A percentile compares a stretch with the other conserved stretches of the same genome.
These are phyloP conservation scores for Wickerhamiella domercqiae DNA, from an alignment of 805 yeast species.

Conservation along the genomic window DNA sequence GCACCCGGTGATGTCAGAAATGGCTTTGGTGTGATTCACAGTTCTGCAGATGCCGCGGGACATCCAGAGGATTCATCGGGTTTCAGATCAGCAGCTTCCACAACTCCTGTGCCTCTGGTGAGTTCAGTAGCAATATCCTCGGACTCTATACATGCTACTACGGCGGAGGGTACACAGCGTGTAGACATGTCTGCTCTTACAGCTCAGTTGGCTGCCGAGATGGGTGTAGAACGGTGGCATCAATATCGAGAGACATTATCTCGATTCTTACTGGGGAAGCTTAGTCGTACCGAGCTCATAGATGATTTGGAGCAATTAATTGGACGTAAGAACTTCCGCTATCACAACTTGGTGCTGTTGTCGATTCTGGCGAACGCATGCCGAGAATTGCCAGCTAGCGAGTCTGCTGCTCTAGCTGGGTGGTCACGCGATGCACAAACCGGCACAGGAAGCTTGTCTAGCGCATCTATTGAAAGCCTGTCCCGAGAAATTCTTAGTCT, in stretches of 20 bases:
- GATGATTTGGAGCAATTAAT: conserved; percentile 43
- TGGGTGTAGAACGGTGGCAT: conserved; percentile 69
- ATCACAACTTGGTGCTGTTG: conserved; percentile 72
- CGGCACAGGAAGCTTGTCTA: conserved; percentile 7
- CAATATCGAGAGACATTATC: conserved; percentile 67
- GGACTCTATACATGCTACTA: background rate
- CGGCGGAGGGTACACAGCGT: conserved; percentile 9
- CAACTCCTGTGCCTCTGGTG: too few species aligned
- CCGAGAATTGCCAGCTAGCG: conserved; percentile 56
- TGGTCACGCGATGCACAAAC: conserved; percentile 19
- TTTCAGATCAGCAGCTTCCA: too few species aligned
- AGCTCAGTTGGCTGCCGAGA: conserved; percentile 49
- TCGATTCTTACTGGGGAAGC: conserved; percentile 42
- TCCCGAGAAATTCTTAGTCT: conserved; percentile 77
- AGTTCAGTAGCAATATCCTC: too few species aligned
- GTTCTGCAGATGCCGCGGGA: too few species aligned
- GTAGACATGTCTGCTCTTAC: conserved; percentile 46
- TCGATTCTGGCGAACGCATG: conserved; percentile 75
- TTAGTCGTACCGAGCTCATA: conserved; percentile 62
- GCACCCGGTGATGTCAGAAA: too few species aligned
- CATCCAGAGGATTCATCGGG: too few species aligned
- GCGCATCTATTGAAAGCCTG: conserved; percentile 53
- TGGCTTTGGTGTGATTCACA: too few species aligned
- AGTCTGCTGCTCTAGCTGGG: conserved; percentile 24
- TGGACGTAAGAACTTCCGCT: conserved; percentile 31